These are phyloP conservation scores for Talaromyces proteolyticus DNA, from an alignment of 495 filamentous ascomycete species.

Conservation along the genomic window DNA sequence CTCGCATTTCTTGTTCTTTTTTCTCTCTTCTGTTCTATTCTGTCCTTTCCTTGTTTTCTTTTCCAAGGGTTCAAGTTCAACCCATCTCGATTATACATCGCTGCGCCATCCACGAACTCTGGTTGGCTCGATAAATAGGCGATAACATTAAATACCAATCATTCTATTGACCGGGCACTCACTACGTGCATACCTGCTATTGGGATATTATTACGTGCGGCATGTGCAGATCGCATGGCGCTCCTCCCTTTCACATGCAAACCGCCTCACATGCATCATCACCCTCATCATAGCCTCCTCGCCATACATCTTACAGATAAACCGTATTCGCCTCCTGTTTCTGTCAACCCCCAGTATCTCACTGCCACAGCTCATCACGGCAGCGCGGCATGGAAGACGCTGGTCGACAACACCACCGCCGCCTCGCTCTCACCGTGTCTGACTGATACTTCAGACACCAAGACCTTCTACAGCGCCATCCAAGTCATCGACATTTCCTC, in stretches of 20 bases:
- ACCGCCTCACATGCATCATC: not conserved
- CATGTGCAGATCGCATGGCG: no score
- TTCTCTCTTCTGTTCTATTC: no score
- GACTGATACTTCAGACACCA: conserved; percentile 4
- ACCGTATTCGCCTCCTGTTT: not conserved
- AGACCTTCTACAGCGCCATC: conserved; percentile 4
- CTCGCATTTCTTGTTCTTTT: no score
- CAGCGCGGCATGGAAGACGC: not conserved
- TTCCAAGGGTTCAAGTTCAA: no score
- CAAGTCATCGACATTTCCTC: conserved; percentile 6
- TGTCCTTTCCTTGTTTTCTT: no score
- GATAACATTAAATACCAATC: no score
- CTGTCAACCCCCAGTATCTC: not conserved
- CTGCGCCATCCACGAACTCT: no score
- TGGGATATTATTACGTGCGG: no score
- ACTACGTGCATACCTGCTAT: no score
- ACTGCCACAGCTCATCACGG: not conserved
- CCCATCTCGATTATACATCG: no score
- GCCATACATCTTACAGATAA: not conserved
- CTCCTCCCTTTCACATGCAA: not conserved
- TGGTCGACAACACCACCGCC: not conserved
- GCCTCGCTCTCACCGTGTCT: conserved; percentile 5
- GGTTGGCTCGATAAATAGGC: no score
- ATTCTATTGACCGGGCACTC: no score
- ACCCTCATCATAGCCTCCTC: not conserved